A percentile compares a stretch with the other conserved stretches of the same genome.
phyloP scores from a whole-genome alignment of 148 eudicot genomes.

The Heliosperma pusillum region DNA sequence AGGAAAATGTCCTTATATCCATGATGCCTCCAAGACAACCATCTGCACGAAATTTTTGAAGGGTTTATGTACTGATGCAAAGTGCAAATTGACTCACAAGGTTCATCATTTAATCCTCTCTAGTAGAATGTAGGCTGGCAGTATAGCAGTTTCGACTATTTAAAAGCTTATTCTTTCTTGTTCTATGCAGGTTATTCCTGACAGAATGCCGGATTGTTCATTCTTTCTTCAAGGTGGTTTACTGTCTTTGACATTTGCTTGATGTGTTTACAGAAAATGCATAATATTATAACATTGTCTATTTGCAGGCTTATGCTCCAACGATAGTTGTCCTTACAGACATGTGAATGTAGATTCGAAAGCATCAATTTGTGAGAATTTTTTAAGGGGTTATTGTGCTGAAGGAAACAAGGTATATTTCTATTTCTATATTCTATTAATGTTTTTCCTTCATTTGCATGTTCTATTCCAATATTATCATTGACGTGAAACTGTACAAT shows the following conservation, averaged over 20 bases:
- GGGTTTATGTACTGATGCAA: slow-evolving; percentile 67
- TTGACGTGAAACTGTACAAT: background rate
- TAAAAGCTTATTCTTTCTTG: slow-evolving; percentile 14
- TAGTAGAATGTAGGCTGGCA: background rate
- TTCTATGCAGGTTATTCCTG: slow-evolving; percentile 83
- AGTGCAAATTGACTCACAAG: slow-evolving; percentile 95
- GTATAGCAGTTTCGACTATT: background rate
- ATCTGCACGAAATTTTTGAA: slow-evolving; percentile 89
- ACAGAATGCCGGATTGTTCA: slow-evolving; percentile 95
- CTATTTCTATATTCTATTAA: too few relatives aligned
- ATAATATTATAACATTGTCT: slow-evolving; percentile 14
- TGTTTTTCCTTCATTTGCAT: slow-evolving; percentile 10
- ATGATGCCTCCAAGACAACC: slow-evolving; percentile 74
- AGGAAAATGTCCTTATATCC: slow-evolving; percentile 93
- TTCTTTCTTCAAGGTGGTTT: slow-evolving; percentile 84
- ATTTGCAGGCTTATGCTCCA: slow-evolving; percentile 78
- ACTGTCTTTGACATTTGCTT: slow-evolving; percentile 16
- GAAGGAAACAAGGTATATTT: slow-evolving; percentile 98
- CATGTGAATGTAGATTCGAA: slow-evolving; percentile 89
- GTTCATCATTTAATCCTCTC: slow-evolving; percentile 36
- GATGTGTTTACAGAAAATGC: background rate
- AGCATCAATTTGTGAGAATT: slow-evolving; percentile 73
- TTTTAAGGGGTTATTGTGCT: slow-evolving; percentile 86
- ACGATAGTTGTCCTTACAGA: slow-evolving; percentile 80
- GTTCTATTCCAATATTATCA: background rate